Evolutionary conservation across 495 filamentous ascomycete species (phyloP), one percentile per base, ranked within the genome.

Genomic region (Podospora appendiculata): DNA sequence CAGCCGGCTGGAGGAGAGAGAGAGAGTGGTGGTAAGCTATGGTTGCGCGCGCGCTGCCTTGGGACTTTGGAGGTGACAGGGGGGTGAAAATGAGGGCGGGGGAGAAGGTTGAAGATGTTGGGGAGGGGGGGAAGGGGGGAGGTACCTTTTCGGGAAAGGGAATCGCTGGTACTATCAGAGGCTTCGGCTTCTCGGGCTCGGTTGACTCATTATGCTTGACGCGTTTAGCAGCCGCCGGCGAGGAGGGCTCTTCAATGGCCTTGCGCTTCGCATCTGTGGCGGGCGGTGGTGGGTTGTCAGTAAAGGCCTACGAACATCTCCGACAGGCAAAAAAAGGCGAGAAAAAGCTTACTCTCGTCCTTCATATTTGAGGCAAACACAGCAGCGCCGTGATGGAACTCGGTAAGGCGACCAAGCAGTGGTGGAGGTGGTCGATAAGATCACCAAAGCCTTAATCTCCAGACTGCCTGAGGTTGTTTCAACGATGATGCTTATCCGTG

Each of bases 141-240:
- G n/a, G 45, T 63, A 87, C 86, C 77, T 90, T 91, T 62, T 92
- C 88, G n/a, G 88, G 87, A 54, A 89, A 94, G 0, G 85, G 86
- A 34, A 90, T 84, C 14, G 65, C 61, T 1, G 65, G 65, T 79
- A 78, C 51, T 77, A 79, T 64, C 0, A 69, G 70, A 44, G 74
- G 67, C 53, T 83, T 78, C 45, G 62, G 63, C 6, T 41, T 47
- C 25, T 48, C 39, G 8, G 40, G 41, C 10, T 79, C 80, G 38
- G 73, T 71, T 62, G 70, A 78, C 60, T 64, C 79, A 69, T 72
- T 80, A 50, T 73, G 66, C 64, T 85, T 86, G 32, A 77, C 58
- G 67, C 79, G 81, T 72, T 84, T 91, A 64, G 71, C 78, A 63
- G 80, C 73, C 64, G 76, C 67, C 47, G 80, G 78, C 51, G 82